Percentiles rank a stretch among this genome's conserved stretches.
Conservation (phyloP, 129 eudicot species). For the sunflower (Helianthus annuus) region HanXRQr2.0-SUNRISE NC_035441.2:130560227-130560726, state of each 20-base stretch:
- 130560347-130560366: not conserved
- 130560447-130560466: not conserved
- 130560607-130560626: no score
- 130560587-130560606: no score
- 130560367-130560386: not conserved
- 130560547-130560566: no score
- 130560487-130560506: not conserved
- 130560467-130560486: no score
- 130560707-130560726: no score
- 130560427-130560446: not conserved
- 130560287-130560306: not conserved
- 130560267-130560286: not conserved
- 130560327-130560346: not conserved
- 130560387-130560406: not conserved
- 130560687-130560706: no score
- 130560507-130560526: not conserved
- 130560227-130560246: not conserved
- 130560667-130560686: no score
- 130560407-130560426: not conserved
- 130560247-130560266: not conserved
- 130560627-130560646: no score
- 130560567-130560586: no score
- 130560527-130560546: no score
- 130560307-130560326: constrained; percentile 1
- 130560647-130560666: no score